Percentiles rank a stretch among this genome's conserved stretches.
Evolutionary conservation across 305 asterid species (phyloP).

Genomic region (Fraxinus ornus): DNA sequence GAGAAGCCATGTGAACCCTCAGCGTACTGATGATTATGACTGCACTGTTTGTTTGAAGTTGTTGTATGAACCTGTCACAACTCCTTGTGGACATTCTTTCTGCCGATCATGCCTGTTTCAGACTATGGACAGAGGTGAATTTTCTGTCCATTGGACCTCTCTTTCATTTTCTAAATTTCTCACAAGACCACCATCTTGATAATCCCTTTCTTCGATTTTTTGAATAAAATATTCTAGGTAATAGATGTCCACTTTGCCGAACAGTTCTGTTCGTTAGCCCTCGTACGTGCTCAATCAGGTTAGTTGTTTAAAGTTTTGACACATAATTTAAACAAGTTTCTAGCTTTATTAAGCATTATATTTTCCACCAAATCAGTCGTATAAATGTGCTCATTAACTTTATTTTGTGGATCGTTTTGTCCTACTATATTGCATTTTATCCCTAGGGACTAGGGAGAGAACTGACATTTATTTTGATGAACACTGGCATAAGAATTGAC

Average conservation of each 20-base stretch:
- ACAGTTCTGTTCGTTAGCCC: slow-evolving; percentile 85
- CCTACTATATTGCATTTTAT: not conserved
- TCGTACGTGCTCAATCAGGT: slow-evolving; percentile 86
- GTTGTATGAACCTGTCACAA: slow-evolving; percentile 85
- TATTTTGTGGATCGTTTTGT: not conserved
- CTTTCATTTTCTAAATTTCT: slow-evolving; percentile 14
- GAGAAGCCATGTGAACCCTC: slow-evolving; percentile 59
- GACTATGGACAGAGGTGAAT: slow-evolving; percentile 87
- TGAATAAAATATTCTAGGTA: slow-evolving; percentile 51
- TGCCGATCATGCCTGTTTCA: slow-evolving; percentile 97
- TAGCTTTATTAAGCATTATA: not conserved
- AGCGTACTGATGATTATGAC: slow-evolving; percentile 88
- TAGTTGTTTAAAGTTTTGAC: slow-evolving; percentile 28
- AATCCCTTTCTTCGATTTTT: slow-evolving; percentile 15
- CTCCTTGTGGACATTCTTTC: slow-evolving; percentile 98
- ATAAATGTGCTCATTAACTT: not conserved
- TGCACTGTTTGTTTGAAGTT: slow-evolving; percentile 93
- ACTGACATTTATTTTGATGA: not conserved
- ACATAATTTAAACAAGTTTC: not conserved
- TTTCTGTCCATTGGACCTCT: slow-evolving; percentile 17
- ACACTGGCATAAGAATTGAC: not conserved
- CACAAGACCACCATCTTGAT: not conserved
- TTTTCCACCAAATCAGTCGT: not conserved
- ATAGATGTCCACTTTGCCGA: slow-evolving; percentile 92
- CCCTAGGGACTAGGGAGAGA: not conserved